Evolutionary conservation across 805 yeast species (phyloP), one percentile per base, ranked within the genome.

Genomic region (Wickerhamiella nectarea): DNA sequence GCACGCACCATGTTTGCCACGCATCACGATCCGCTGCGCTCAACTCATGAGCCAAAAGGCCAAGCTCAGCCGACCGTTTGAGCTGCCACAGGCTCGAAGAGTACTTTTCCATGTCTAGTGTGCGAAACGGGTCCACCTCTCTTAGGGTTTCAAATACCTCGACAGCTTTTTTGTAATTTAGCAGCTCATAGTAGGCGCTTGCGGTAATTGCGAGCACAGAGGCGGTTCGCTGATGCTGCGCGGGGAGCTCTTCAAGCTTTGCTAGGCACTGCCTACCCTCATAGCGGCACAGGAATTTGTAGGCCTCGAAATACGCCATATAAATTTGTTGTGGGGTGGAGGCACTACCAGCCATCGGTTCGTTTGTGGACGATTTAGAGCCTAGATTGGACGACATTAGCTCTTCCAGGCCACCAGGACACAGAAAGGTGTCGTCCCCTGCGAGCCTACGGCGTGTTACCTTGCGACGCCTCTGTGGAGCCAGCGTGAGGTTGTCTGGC

Each of bases 81-180:
- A 86, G 63, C 64, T 91, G 97, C 98, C 98, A 89, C 46, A 89
- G 67, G 22, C 86, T 66, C 0, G 97, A 89, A 0, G 95, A 85
- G 56, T 75, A 86, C 52, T 78, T 76, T 56, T 91, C 97, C 91
- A 89, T 84, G 57, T 86, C 97, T 48, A 75, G 77, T 12, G 79
- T 58, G 45, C 97, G 69, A 9, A 87, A 81, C 34, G 89, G 73
- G 61, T 86, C 95, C 20, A 78, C 47, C 44, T 65, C 65, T 43
- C 94, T 69, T 44, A 91, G 66, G 50, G 68, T 69, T 14, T 63
- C 62, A 56, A 82, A 89, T 51, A 71, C 76, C 35, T 65, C 59
- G 48, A 77, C 81, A 7, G 93, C 72, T 59, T 80, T 80, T 46
- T 76, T 78, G 61, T 89, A 89, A 58, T 85, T 81, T 15, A 82